Evolutionary conservation across 192 early-diverging fungal species (phyloP).

Genomic region (Backusella australiensis): DNA sequence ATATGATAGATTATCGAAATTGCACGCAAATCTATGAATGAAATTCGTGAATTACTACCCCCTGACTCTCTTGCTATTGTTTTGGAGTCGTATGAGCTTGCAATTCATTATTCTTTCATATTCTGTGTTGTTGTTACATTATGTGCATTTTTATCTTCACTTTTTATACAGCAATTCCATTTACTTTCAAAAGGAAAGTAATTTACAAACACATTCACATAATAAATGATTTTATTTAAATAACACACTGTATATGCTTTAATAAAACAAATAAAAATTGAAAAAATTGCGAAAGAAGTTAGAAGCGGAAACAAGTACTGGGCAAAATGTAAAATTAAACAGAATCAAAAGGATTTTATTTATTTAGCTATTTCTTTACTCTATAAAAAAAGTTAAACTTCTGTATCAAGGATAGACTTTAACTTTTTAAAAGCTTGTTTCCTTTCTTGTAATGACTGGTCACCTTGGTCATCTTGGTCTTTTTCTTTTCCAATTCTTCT

Average conservation of each 20-base stretch:
- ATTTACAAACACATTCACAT: neutral
- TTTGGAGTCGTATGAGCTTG: conserved; percentile 12
- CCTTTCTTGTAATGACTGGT: neutral
- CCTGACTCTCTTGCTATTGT: conserved; percentile 6
- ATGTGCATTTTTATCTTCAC: neutral
- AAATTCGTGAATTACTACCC: conserved; percentile 9
- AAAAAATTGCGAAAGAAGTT: too few species aligned
- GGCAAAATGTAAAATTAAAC: too few species aligned
- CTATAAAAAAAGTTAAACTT: neutral
- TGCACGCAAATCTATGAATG: conserved; percentile 25
- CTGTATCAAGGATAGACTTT: neutral
- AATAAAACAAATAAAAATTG: too few species aligned
- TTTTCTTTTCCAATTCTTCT: neutral
- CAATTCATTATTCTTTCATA: conserved; percentile 12
- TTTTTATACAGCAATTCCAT: conserved; percentile 22
- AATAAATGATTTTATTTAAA: neutral
- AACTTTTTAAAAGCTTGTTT: neutral
- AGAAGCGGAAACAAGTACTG: too few species aligned
- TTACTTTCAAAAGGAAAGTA: conserved; percentile 3
- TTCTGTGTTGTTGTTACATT: neutral
- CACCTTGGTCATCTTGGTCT: neutral
- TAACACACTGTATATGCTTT: too few species aligned
- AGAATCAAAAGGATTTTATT: neutral
- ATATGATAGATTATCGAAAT: conserved; percentile 20
- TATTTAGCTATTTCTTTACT: neutral